Evolutionary conservation across 495 filamentous ascomycete genomes (phyloP), one percentile per base, ranked within the genome.

Genomic region (Niebla homalea): DNA sequence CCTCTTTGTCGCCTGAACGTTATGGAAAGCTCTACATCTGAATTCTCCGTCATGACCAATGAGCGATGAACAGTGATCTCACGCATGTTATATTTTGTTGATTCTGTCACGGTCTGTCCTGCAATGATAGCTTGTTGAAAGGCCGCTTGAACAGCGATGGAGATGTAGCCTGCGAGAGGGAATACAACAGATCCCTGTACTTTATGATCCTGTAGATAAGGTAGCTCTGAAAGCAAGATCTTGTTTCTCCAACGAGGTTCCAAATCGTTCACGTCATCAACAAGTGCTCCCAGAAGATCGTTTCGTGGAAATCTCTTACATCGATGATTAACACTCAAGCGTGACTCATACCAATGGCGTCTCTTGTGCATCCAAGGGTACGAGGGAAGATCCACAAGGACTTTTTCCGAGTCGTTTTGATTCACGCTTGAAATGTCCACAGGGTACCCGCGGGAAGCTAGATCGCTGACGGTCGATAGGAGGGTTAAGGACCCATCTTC

Each of bases 91-190:
- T 44, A 44, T 5, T 16, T 26, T 3, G 25, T 26, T 8, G 25
- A 26, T 4, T 26, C 6, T 3, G 25, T 22, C 41, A 44, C 18
- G 4, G 6, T 22, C 5, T 14, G 14, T 4, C 25, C 14, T 22
- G n/a, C 12, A 2, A 23, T 14, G 14, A 21, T 18, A 3, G 41
- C 15, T 4, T 23, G 41, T 12, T 44, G 41, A 23, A 19, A 15
- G 4, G 15, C 41, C 2, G 71, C 76, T 56, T 83, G 78, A 0
- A 81, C 56, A 4, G 72, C 77, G 69, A 78, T 77, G 16, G 65
- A 57, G 45, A 80, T 50, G 50, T 69, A 80, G 5, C 72, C 75
- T 19, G 77, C 69, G 48, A 68, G 70, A 4, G 80, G 80, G 56
- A 71, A 81, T 1, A 83, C 66, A 36, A 61, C 55, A 43, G 58